A percentile compares a stretch with the other conserved stretches of the same genome.
phyloP scores from a whole-genome alignment of 2,329 filamentous ascomycete genomes.

The Epichloe hybrida region DNA sequence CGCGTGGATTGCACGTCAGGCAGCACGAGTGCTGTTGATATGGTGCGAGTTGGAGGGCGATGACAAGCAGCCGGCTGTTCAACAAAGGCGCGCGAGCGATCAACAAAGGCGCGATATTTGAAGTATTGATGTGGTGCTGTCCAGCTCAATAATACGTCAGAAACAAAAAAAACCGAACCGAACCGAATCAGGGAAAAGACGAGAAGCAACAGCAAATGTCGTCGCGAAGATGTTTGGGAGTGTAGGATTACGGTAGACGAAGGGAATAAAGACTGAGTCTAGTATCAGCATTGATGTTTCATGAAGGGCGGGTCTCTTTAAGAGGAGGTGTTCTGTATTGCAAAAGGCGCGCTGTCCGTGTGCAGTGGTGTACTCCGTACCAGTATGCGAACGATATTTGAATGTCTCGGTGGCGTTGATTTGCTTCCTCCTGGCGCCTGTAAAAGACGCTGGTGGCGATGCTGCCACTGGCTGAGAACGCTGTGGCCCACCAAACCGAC shows the following conservation, averaged over 20 bases:
- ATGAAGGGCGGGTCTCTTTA: not conserved
- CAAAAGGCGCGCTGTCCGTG: not conserved
- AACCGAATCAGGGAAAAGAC: not conserved
- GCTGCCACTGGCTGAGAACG: not conserved
- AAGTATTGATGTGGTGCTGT: conserved; percentile 9
- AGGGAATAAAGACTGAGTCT: conserved; percentile 13
- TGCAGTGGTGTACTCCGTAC: no score
- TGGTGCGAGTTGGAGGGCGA: conserved; percentile 3
- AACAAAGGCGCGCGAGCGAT: conserved; percentile 18
- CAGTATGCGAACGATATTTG: not conserved
- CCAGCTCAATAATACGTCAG: not conserved
- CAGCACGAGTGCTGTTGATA: not conserved
- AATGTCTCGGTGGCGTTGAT: not conserved
- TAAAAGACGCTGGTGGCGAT: not conserved
- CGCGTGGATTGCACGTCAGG: conserved; percentile 12
- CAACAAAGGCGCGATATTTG: conserved; percentile 14
- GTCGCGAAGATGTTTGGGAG: not conserved
- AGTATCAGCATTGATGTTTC: conserved; percentile 13
- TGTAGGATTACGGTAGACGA: not conserved
- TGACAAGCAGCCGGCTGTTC: conserved; percentile 8
- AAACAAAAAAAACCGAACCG: not conserved
- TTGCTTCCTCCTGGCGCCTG: not conserved
- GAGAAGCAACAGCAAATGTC: not conserved
- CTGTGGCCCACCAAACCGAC: not conserved
- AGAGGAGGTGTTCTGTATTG: conserved; percentile 1